Evolutionary conservation across 495 filamentous ascomycete genomes (phyloP).

Genomic region (Neurospora sublineolata): DNA sequence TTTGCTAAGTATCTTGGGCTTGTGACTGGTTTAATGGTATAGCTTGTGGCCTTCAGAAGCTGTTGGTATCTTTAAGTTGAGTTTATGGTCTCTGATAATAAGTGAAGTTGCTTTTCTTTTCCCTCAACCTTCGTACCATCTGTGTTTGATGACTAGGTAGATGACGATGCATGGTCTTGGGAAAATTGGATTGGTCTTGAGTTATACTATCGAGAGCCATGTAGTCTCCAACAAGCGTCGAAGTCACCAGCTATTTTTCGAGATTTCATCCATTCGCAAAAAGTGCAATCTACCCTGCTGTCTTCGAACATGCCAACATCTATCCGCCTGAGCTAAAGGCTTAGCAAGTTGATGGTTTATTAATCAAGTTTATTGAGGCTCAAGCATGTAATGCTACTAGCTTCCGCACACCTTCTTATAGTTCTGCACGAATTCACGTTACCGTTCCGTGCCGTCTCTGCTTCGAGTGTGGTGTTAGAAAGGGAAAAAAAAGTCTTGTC

Average conservation of each 20-base stretch:
- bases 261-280: background rate
- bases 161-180: background rate
- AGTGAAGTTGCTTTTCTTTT: background rate
- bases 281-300: background rate
- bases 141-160: background rate
- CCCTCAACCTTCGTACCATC: background rate
- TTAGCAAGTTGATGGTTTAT: background rate
- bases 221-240: background rate
- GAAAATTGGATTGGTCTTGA: background rate
- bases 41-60: background rate
- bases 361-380: background rate
- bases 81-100: no score
- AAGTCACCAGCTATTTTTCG: background rate
- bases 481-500: background rate
- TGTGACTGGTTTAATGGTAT: background rate
- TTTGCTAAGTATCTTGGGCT: background rate
- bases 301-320: background rate
- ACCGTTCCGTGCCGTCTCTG: background rate
- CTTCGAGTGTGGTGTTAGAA: background rate
- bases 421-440: background rate
- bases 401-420: background rate
- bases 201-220: background rate
- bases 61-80: background rate
- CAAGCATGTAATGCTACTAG: background rate
- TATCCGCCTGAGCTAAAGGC: background rate